phyloP scores from a whole-genome alignment of 345 rosid genomes.

The Noccaea bulbosa region DNA sequence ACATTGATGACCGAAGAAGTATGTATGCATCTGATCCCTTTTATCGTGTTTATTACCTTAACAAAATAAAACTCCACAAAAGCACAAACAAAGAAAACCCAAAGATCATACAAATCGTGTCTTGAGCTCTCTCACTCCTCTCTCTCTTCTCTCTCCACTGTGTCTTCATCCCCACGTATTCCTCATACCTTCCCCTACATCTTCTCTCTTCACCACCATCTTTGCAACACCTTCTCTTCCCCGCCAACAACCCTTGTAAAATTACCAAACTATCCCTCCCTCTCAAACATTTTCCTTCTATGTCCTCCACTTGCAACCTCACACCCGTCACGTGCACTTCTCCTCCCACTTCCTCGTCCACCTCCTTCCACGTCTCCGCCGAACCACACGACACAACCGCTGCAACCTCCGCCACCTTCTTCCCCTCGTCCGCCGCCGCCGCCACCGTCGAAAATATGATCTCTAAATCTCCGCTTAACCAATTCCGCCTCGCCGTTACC shows the following conservation, averaged over 20 bases:
- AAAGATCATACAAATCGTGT: conserved; percentile 42
- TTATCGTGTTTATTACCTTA: conserved; percentile 37
- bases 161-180: conserved; percentile 49
- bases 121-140: conserved; percentile 42
- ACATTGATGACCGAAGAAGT: conserved; percentile 1
- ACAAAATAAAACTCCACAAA: conserved; percentile 59
- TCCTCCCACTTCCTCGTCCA: conserved; percentile 67
- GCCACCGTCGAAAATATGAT: conserved; percentile 52
- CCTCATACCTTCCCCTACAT: conserved; percentile 43
- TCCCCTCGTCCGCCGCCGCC: not conserved
- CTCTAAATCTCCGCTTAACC: conserved; percentile 67
- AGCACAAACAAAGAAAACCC: conserved; percentile 56
- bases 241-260: conserved; percentile 51
- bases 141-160: conserved; percentile 46
- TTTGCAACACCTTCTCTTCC: conserved; percentile 54
- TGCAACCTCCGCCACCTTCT: conserved; percentile 19
- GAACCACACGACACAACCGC: conserved; percentile 42
- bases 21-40: not conserved
- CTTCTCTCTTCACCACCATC: conserved; percentile 23
- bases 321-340: conserved; percentile 73
- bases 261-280: conserved; percentile 75
- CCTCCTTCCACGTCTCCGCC: conserved; percentile 50
- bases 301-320: conserved; percentile 72
- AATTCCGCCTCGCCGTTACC: conserved; percentile 64
- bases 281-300: conserved; percentile 69